A percentile compares a stretch with the other conserved stretches of the same genome.
phyloP scores from a whole-genome alignment of 345 rosid species.

The Bruguiera sexangula region DNA sequence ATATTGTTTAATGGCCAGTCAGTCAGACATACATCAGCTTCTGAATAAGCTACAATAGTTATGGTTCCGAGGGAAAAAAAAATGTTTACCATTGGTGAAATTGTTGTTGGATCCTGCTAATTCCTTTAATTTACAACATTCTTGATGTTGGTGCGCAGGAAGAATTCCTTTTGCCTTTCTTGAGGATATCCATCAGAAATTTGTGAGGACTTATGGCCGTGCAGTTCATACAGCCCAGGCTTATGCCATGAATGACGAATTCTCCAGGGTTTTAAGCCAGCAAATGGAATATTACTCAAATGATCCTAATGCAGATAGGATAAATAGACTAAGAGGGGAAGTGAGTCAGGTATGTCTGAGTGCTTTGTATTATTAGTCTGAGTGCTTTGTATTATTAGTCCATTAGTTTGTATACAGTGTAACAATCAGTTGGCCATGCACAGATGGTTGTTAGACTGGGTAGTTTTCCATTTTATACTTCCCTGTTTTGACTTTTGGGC shows the following conservation, averaged over 20 bases:
- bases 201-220: conserved; percentile 64
- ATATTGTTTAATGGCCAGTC: too few species aligned
- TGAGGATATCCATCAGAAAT: conserved; percentile 92
- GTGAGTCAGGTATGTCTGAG: conserved; percentile 67
- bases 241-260: conserved; percentile 92
- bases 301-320: conserved; percentile 89
- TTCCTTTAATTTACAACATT: neutral
- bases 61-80: too few species aligned
- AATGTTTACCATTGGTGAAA: too few species aligned
- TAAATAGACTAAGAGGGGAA: conserved; percentile 89
- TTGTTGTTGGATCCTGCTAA: neutral
- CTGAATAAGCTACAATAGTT: too few species aligned
- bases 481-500: neutral
- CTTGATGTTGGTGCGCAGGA: conserved; percentile 39
- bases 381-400: neutral
- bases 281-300: conserved; percentile 82
- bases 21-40: too few species aligned
- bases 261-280: conserved; percentile 89
- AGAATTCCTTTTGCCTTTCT: conserved; percentile 88
- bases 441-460: neutral
- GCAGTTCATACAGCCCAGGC: conserved; percentile 80
- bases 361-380: too few species aligned
- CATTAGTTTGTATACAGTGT: neutral
- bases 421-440: neutral
- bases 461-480: neutral